Conservation (phyloP, 208 protist species). For the Vickermania spadyakhi region DNA sequence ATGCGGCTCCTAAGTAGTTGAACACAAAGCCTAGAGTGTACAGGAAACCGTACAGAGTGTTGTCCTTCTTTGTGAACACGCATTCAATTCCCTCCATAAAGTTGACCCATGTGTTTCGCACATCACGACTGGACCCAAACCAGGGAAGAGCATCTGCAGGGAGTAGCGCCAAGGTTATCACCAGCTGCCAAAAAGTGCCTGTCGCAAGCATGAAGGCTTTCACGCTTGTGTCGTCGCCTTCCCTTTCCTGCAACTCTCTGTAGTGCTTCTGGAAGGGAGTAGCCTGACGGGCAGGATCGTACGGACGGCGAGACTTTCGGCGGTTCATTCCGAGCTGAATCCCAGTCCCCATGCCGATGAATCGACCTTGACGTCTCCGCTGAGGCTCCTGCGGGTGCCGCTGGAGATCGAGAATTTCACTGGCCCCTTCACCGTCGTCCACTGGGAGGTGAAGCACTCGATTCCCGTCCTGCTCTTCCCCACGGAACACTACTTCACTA, state of each 20-base stretch:
- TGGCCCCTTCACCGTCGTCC: constrained; percentile 17
- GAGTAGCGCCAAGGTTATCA: constrained; percentile 48
- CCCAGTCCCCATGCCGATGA: not conserved
- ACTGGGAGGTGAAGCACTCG: constrained; percentile 4
- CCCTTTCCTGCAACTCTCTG: not conserved
- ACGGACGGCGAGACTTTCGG: not conserved
- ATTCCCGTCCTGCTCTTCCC: not conserved
- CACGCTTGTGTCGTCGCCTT: constrained; percentile 61
- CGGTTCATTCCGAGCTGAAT: not conserved
- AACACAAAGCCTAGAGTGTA: constrained; percentile 74
- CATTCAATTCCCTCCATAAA: constrained; percentile 51
- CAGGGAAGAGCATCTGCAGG: constrained; percentile 72
- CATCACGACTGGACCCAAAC: constrained; percentile 54
- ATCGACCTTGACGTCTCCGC: not conserved
- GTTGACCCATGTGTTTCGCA: constrained; percentile 50
- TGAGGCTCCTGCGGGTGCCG: not conserved
- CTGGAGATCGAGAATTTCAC: constrained; percentile 29
- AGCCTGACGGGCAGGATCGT: not conserved
- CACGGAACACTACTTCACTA: not conserved
- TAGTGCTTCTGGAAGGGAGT: not conserved
- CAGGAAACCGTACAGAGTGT: constrained; percentile 57
- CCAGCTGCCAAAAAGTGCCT: constrained; percentile 50
- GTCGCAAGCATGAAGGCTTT: constrained; percentile 75
- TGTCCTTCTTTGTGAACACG: constrained; percentile 46
- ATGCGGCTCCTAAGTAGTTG: constrained; percentile 62